Base-by-base conservation (phyloP, 768 basidiomycete species). In the Kwoniella sp. region DNA sequence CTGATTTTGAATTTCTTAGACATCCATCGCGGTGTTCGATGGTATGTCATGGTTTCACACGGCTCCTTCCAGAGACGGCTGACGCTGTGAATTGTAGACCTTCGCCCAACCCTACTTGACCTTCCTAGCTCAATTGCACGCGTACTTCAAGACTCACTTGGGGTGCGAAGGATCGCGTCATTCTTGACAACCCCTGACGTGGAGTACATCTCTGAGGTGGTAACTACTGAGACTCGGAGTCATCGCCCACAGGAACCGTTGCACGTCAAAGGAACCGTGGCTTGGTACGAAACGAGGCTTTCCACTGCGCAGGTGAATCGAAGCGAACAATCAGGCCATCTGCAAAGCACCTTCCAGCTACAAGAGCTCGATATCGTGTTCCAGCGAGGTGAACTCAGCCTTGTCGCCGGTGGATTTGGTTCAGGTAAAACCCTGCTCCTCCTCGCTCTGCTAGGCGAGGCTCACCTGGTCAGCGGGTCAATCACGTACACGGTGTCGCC, bases 391-490 rank as follows among this genome's bases (percentile, higher is more conserved):
- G 12, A 63, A 32, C 45, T 73, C 9, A 63, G 68, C 0, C 32
- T 73, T 7, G 51, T 73, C 5, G 64, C 71, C 17, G 71, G 71
- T 3, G 51, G 50, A 15, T 63, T 73, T 29, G 71, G 70, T 0
- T 57, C 58, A 2, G 71, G 71, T n/a, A 73, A 69, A 55, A 63
- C 66, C 1, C 41, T 70, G 23, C 40, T 73, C 20, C 52, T 73
- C 0, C 49, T 68, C 1, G 59, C 66, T 0, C 37, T 73, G 1
- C 45, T 73, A 3, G 71, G 71, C 1, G 71, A 73, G 46, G 65
- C 60, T 17, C 48, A 41, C 5, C 43, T 70, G 25, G 23, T 71
- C 1, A 50, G 57, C 20, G 68, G 69, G 14, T 57, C 60, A 46
- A 61, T 65, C 46, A 53, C 50, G 9, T 70, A 62, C 43, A 57